Conservation (phyloP, 1,284 basidiomycete genomes). For the Pholiota adiposa region DNA sequence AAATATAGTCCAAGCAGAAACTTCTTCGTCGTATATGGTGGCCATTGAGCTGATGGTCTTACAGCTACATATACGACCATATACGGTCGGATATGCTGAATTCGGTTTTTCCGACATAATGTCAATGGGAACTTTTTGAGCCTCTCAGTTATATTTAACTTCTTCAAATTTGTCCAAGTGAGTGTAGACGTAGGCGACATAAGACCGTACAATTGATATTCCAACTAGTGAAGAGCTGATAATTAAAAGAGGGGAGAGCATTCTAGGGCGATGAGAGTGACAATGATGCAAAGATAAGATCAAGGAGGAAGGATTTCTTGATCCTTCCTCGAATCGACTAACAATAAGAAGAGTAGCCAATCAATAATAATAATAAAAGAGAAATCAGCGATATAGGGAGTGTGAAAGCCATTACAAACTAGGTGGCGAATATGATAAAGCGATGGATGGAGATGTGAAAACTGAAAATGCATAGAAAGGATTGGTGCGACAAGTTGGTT, state of each 20-base stretch:
- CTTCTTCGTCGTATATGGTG: no score
- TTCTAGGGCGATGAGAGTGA: slow-evolving; percentile 24
- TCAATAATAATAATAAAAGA: slow-evolving; percentile 10
- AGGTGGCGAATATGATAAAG: slow-evolving; percentile 22
- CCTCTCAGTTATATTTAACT: slow-evolving; percentile 14
- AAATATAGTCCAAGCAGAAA: no score
- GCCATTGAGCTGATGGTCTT: no score
- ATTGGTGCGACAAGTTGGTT: slow-evolving; percentile 9
- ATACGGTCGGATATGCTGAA: no score
- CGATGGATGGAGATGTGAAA: slow-evolving; percentile 17
- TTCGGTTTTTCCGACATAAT: no score
- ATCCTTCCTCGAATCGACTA: slow-evolving; percentile 4
- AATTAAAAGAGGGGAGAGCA: slow-evolving; percentile 11
- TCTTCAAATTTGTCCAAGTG: slow-evolving; percentile 18
- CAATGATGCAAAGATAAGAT: slow-evolving; percentile 12
- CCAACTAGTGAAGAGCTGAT: slow-evolving; percentile 13
- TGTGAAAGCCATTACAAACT: slow-evolving; percentile 27
- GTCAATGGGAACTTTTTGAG: no score
- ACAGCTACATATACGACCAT: no score
- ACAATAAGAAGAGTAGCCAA: slow-evolving; percentile 8
- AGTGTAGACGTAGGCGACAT: slow-evolving; percentile 21
- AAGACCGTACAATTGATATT: slow-evolving; percentile 25
- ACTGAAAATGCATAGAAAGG: slow-evolving; percentile 10
- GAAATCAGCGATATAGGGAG: slow-evolving; percentile 22
- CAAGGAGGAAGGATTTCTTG: slow-evolving; percentile 6